Base-by-base conservation (phyloP, 2,329 filamentous ascomycete genomes). In the Phialocephala subalpina region DNA sequence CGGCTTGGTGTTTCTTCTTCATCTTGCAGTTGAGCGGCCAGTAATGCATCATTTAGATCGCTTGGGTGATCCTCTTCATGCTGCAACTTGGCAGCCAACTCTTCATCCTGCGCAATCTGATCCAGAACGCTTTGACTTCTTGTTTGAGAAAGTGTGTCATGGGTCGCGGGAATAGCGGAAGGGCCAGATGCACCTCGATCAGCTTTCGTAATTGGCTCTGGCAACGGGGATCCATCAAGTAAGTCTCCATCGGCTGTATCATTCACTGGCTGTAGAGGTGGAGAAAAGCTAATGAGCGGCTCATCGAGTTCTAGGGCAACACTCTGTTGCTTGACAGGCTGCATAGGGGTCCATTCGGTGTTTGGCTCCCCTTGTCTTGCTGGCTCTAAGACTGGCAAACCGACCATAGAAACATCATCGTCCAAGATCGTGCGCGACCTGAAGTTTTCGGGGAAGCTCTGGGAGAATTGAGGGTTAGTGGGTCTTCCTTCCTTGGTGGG, bases 341-440 rank as follows among this genome's bases (percentile, higher is more conserved):
- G 45, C 45, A 49, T 49, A 11, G 18, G 20, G 3, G 20, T 49
- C 18, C 7, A 49, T 25, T 3, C 4, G 2, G 45, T 20, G n/a
- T 49, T 49, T 18, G 4, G 18, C 49, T 22, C 18, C 20, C 45
- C 45, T 4, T 9, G 49, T 53, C 22, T 33, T 12, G 8, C 22
- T 33, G 49, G 49, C 25, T 53, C 14, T 18, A 53, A n/a, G 11
- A 29, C 25, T 12, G 8, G 14, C 25, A 2, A 27, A 6, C 9
- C 49, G 27, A 53, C 25, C 22, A 29, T 53, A 14, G 49, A 53
- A 18, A 18, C 49, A 53, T 53, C 49, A 29, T 53, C 49, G 8
- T 53, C 49, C 14, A 53, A n/a, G 25, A 53, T 7, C 2, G 22
- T 27, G 25, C 14, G 49, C 8, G 49, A 25, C n/a, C 16, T 22